Evolutionary conservation across 495 filamentous ascomycete genomes (phyloP), one percentile per base, ranked within the genome.

Genomic region (Elasticomyces elasticus): DNA sequence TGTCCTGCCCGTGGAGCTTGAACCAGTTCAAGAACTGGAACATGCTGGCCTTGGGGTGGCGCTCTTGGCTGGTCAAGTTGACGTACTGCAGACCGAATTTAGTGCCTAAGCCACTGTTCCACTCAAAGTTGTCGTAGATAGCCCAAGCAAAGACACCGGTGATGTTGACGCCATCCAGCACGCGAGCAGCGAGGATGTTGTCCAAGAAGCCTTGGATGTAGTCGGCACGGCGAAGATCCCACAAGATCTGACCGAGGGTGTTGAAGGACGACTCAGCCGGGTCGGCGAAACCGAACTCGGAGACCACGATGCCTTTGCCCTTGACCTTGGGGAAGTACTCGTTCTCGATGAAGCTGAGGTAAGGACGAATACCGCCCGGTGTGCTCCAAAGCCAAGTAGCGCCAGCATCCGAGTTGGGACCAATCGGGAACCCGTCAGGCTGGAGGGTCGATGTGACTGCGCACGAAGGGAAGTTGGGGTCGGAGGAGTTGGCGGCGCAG

Each of bases 271-370:
- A 58, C 59, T 74, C 72, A 48, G 67, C 69, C 4, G 72, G 72
- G 54, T 75, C 72, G 10, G 72, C 61, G 55, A 72, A 74, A 9
- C 72, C 72, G 53, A 75, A 74, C 55, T 74, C 72, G 0, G 61
- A 65, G 23, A 75, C 70, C 38, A 72, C 66, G 53, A 75, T 72
- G 52, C n/a, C 25, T 27, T 49, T 33, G 43, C 28, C 12, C 7
- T 66, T 65, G 5, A 75, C 49, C 7, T 30, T 64, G 1, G 72
- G 72, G 58, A 74, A 72, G n/a, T 74, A 58, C n/a, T 65, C 67
- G 30, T 65, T 72, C 4, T 70, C 73, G 50, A 74, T 69, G 43
- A 60, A 50, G 24, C 64, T 71, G 40, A 75, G 56, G 63, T 71
- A 73, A 20, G 61, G 62, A 25, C 72, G 64, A 40, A 75, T 67